Base-by-base conservation (phyloP, 768 basidiomycete genomes). In the Rhodotorula diobovata region DNA sequence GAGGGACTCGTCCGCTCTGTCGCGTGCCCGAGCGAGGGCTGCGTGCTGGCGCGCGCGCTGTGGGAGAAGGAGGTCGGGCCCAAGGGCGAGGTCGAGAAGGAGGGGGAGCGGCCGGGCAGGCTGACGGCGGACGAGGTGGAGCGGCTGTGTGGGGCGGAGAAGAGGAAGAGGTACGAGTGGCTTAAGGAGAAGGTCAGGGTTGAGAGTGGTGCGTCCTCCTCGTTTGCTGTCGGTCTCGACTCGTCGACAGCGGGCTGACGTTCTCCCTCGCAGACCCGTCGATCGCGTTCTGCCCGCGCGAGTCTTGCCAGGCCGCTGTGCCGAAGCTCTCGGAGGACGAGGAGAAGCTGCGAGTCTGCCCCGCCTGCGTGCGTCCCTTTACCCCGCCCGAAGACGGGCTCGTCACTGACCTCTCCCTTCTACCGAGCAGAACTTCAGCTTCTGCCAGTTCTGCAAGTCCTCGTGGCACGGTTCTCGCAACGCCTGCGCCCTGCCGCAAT, bases 1-100 rank as follows among this genome's bases (percentile, higher is more conserved):
- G 77, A 78, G 61, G 77, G 77, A 9, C 61, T 77, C 28, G 73
- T 77, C 1, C 41, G 68, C 45, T 64, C 64, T 11, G 76, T 78
- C 20, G 61, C 70, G 23, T 78, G 77, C 48, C 76, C 77, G 1
- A 65, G 60, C 32, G 21, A 41, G 32, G 65, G 56, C n/a, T 77
- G 77, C 45, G 75, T 72, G 18, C 48, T 65, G 50, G 50, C 62
- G 32, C 46, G 75, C 21, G 61, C 71, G 35, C 39, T 10, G 46
- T 68, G 67, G 71, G 67, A 73, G 60, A 70, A 63, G 51, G 28
- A 57, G 39, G 16, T 45, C 43, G 43, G 23, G 15, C 18, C n/a
- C 53, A 5, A n/a, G 15, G 37, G 45, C 37, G 66, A 34, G 37
- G 25, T 1, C 12, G 61, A 43, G 28, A 4, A 10, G 28, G 68